Evolutionary conservation across 2,329 filamentous ascomycete genomes (phyloP), one percentile per base, ranked within the genome.

Genomic region (Colletotrichum spaethianum): DNA sequence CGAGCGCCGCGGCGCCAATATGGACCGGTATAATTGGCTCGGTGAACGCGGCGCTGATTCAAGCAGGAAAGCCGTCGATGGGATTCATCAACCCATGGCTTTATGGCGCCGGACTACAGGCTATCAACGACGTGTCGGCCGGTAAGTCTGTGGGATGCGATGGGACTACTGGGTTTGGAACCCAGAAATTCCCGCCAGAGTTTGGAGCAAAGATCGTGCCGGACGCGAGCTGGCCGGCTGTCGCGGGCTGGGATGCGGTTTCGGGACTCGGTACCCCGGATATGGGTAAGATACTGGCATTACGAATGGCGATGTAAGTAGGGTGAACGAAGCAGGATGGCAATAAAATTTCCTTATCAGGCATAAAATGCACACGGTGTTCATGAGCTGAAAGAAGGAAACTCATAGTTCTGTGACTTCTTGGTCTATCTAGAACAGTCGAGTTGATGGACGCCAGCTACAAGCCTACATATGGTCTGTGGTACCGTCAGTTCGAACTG

Each of bases 61-160:
- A 85, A 18, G 82, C 83, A 20, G 88, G 88, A 1, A 86, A 86
- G 77, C 78, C 85, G 2, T 76, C 83, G 0, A 80, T 92, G 75
- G 90, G 90, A 0, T 92, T 91, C 75, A 78, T 92, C n/a, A 92
- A 92, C 77, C 89, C 90, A 1, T 90, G 87, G 86, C 80, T 92
- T 16, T 92, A 91, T 75, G 76, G 77, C 4, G 70, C 75, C 31
- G 80, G 79, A 1, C 40, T 72, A 0, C 42, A 66, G 12, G 82
- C 72, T 2, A 80, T 84, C 20, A 83, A 78, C 9, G 82, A 84
- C 63, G 84, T 83, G 52, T 81, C 80, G 1, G 56, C 75, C 4
- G 82, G 82, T 20, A 78, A 74, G 52, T 81, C 79, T 0, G 46
- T 70, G 12, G 82, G 82, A 4, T 83, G 82, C 31, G 42, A 67